Percentiles rank a stretch among this genome's conserved stretches.
phyloP scores from a whole-genome alignment of 1,284 basidiomycete genomes.

The Trametes versicolor region DNA sequence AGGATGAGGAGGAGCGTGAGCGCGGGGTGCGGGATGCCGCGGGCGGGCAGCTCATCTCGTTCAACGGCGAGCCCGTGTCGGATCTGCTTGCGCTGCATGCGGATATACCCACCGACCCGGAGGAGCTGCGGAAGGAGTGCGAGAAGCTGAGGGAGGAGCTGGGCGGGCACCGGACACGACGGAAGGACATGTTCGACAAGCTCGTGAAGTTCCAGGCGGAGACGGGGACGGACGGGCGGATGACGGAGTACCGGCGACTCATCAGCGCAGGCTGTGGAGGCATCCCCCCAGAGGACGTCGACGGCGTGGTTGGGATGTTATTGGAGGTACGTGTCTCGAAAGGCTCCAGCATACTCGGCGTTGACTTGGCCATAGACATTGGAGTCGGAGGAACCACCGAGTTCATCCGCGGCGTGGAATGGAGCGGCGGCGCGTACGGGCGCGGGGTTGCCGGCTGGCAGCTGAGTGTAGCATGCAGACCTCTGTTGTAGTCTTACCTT shows the following conservation, averaged over 20 bases:
- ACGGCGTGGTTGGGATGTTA: conserved; percentile 83
- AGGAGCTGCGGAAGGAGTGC: conserved; percentile 66
- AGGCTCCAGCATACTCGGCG: not conserved
- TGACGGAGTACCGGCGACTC: conserved; percentile 87
- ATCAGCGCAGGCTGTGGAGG: conserved; percentile 93
- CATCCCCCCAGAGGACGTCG: conserved; percentile 85
- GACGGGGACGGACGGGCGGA: conserved; percentile 87
- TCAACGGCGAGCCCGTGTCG: conserved; percentile 67
- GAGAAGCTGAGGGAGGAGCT: conserved; percentile 73
- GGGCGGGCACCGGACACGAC: conserved; percentile 68
- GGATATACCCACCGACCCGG: conserved; percentile 66
- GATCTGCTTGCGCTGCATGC: conserved; percentile 69
- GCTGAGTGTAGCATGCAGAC: conserved; percentile 23
- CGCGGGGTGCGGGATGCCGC: conserved; percentile 65
- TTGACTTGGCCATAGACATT: conserved; percentile 59
- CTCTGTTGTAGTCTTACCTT: conserved; percentile 31
- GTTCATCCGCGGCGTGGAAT: conserved; percentile 57
- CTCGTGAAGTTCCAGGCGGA: conserved; percentile 86
- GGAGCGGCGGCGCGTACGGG: conserved; percentile 34
- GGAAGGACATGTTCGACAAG: conserved; percentile 77
- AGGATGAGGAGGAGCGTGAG: conserved; percentile 85
- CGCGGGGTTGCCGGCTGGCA: conserved; percentile 28
- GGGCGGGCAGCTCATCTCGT: conserved; percentile 58
- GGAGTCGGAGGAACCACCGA: conserved; percentile 66
- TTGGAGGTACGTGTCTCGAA: conserved; percentile 70